Evolutionary conservation across 2,329 filamentous ascomycete genomes (phyloP).

Genomic region (Beauveria rudraprayagi): DNA sequence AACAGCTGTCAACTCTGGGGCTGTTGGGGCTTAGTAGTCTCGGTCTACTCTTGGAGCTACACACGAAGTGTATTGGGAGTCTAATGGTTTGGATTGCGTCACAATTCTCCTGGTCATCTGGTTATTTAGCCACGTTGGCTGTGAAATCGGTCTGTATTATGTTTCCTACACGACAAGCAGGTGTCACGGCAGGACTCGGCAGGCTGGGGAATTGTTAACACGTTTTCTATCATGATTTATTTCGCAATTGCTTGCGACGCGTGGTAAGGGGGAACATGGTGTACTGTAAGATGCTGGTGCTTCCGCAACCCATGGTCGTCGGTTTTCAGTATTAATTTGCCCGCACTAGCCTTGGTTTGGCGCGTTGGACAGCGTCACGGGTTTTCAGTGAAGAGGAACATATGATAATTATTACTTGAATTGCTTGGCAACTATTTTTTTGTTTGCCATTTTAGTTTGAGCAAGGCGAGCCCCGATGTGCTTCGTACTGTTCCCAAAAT

Average conservation of each 20-base stretch:
- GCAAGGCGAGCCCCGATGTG: background rate
- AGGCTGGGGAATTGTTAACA: background rate
- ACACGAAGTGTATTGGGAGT: background rate
- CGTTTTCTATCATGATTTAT: background rate
- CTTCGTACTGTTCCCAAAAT: background rate
- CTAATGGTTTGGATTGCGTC: background rate
- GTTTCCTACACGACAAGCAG: conserved; percentile 2
- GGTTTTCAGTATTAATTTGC: background rate
- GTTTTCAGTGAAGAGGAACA: background rate
- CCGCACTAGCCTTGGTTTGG: background rate
- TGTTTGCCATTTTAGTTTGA: too few species aligned
- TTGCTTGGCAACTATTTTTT: background rate
- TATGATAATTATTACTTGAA: background rate
- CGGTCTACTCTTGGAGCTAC: background rate
- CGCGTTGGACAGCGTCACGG: background rate
- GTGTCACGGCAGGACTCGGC: background rate
- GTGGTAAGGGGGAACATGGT: background rate
- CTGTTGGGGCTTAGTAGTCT: conserved; percentile 15
- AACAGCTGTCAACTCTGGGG: conserved; percentile 31
- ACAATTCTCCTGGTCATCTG: background rate
- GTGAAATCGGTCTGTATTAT: background rate
- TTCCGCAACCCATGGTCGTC: background rate
- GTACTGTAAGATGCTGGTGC: conserved; percentile 1
- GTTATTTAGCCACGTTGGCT: background rate
- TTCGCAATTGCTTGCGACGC: background rate